Base-by-base conservation (phyloP, 768 basidiomycete species). In the Lentinula raphanica region DNA sequence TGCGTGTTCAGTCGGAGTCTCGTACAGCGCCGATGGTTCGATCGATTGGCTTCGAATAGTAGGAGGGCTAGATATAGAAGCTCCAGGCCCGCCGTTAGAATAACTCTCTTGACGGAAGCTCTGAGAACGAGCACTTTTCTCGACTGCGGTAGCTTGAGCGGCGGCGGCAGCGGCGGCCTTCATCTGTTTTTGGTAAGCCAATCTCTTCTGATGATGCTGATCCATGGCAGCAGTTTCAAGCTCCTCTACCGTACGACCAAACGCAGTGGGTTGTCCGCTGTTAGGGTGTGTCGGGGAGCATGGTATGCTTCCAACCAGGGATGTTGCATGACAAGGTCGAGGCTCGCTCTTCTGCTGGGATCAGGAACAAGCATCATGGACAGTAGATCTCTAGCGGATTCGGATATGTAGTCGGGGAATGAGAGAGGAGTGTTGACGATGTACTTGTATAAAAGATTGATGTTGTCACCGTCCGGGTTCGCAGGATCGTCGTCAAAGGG, bases 401-500 rank as follows among this genome's bases (percentile, higher is more conserved):
- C 68, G 5, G 92, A 91, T 65, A 98, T 85, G 71, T 96, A 96
- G 46, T 96, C 92, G n/a, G 95, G 96, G 78, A 98, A 98, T 23
- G 92, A 90, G 60, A 98, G 85, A 9, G 91, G 90, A 1, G 97
- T 99, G 77, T 88, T 94, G 73, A 98, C 89, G 72, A 99, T 99
- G 74, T 99, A 98, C 70, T 91, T 93, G 84, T 99, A 98, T 48
- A 99, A 76, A 5, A 98, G 82, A 68, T 98, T 98, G 77, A 98
- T 99, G 76, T 99, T 98, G 76, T 99, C 96, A 59, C 97, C 97
- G 57, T 98, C 97, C 3, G 97, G 97, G 70, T 98, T 99, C 28
- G 87, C 89, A 1, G 97, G 97, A 72, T 99, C 97, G 71, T 98
- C 97, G 72, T 98, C 97, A 72, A 98, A 99, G 23, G 97, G 97